Percentiles rank a stretch among this genome's conserved stretches.
phyloP scores from a whole-genome alignment of 768 basidiomycete species.

The Suillus hirtellus region DNA sequence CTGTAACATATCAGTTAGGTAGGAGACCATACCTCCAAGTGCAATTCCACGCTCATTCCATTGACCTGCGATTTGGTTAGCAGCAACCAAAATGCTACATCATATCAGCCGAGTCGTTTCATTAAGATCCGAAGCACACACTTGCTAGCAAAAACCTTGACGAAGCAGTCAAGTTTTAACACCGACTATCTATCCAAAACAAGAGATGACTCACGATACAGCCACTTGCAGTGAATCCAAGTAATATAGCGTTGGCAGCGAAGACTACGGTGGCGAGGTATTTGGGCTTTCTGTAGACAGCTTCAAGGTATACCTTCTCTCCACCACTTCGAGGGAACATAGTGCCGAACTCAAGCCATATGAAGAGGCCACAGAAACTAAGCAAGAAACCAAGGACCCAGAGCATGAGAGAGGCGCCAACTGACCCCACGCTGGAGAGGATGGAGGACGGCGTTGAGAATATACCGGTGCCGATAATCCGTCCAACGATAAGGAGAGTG shows the following conservation, averaged over 20 bases:
- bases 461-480: slow-evolving; percentile 65
- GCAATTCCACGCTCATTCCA: slow-evolving; percentile 63
- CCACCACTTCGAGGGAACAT: slow-evolving; percentile 66
- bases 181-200: background rate
- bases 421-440: slow-evolving; percentile 53
- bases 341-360: slow-evolving; percentile 64
- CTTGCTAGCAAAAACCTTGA: slow-evolving; percentile 38
- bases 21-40: slow-evolving; percentile 43
- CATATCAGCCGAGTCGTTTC: background rate
- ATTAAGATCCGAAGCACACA: slow-evolving; percentile 11
- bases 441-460: slow-evolving; percentile 65
- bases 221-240: slow-evolving; percentile 43
- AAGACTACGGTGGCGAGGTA: slow-evolving; percentile 51
- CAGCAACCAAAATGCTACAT: slow-evolving; percentile 49
- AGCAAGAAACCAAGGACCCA: slow-evolving; percentile 64
- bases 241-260: slow-evolving; percentile 47
- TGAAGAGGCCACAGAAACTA: slow-evolving; percentile 59
- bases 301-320: slow-evolving; percentile 65
- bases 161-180: background rate
- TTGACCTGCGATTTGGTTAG: slow-evolving; percentile 36
- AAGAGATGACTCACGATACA: slow-evolving; percentile 44
- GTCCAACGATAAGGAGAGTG: slow-evolving; percentile 56
- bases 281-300: slow-evolving; percentile 47
- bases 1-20: background rate
- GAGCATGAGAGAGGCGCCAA: slow-evolving; percentile 62